These are phyloP conservation scores for Podospora conica DNA, from an alignment of 495 filamentous ascomycete genomes.

Conservation along the genomic window DNA sequence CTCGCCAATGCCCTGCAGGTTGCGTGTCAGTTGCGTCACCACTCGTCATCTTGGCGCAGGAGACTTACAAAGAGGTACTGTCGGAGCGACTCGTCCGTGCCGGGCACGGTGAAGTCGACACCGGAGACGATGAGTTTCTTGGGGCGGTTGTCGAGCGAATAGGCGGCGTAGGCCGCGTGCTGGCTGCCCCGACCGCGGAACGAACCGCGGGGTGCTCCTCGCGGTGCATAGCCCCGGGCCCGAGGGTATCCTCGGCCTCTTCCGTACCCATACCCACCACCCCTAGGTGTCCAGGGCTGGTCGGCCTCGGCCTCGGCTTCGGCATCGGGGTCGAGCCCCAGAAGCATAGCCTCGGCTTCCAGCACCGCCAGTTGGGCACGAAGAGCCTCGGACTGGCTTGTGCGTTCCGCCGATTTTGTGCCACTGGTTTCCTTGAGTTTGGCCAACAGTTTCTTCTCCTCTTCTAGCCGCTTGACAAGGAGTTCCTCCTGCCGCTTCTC, in stretches of 20 bases:
- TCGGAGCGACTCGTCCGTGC: slow-evolving; percentile 76
- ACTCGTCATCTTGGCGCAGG: neutral
- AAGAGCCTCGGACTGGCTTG: slow-evolving; percentile 48
- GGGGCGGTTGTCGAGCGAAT: slow-evolving; percentile 82
- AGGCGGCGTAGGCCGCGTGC: slow-evolving; percentile 54
- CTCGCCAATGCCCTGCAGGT: slow-evolving; percentile 67
- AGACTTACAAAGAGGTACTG: slow-evolving; percentile 76
- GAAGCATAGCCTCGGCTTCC: slow-evolving; percentile 74
- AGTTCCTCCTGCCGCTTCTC: slow-evolving; percentile 73
- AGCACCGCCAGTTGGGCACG: slow-evolving; percentile 74
- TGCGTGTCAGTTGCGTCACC: slow-evolving; percentile 19
- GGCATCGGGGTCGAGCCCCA: slow-evolving; percentile 63
- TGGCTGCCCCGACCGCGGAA: slow-evolving; percentile 55
- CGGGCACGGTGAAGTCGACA: slow-evolving; percentile 55
- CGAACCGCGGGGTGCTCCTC: slow-evolving; percentile 41
- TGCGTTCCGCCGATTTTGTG: slow-evolving; percentile 23
- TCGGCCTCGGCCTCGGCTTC: slow-evolving; percentile 33
- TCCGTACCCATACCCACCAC: slow-evolving; percentile 38
- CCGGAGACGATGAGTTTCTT: slow-evolving; percentile 69
- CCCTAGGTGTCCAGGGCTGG: slow-evolving; percentile 21
- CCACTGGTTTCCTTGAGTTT: slow-evolving; percentile 47
- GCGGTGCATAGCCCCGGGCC: slow-evolving; percentile 38
- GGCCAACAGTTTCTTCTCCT: slow-evolving; percentile 59
- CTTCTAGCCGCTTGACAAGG: slow-evolving; percentile 66
- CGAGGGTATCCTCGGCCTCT: slow-evolving; percentile 43